phyloP scores from a whole-genome alignment of 495 filamentous ascomycete genomes.

The Xylaria sp. region DNA sequence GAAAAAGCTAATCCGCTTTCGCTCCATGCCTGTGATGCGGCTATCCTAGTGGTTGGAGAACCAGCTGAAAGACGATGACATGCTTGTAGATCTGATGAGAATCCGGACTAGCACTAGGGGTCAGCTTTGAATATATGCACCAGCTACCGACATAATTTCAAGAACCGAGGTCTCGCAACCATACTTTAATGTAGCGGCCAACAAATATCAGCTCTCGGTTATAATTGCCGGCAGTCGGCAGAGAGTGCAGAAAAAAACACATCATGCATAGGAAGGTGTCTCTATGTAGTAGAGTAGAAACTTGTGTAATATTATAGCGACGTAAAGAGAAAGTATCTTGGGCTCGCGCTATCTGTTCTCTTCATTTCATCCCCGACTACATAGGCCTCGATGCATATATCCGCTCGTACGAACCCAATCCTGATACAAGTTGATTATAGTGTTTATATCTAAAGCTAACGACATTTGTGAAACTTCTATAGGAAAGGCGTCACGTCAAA shows the following conservation, averaged over 20 bases:
- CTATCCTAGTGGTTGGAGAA: neutral
- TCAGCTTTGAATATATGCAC: neutral
- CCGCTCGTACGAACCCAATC: neutral
- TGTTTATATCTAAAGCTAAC: neutral
- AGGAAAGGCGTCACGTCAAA: too few relatives aligned
- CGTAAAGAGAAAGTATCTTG: too few relatives aligned
- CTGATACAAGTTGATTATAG: neutral
- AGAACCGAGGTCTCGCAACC: neutral
- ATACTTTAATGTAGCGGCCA: too few relatives aligned
- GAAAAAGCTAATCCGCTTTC: neutral
- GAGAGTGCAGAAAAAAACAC: too few relatives aligned
- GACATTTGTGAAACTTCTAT: too few relatives aligned
- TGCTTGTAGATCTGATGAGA: neutral
- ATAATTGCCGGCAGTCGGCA: too few relatives aligned
- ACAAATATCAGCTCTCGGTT: too few relatives aligned
- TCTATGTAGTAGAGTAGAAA: too few relatives aligned
- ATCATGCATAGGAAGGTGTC: too few relatives aligned
- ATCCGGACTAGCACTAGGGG: neutral
- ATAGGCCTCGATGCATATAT: neutral
- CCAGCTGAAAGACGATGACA: conserved; percentile 4
- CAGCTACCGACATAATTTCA: neutral
- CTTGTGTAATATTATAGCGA: too few relatives aligned
- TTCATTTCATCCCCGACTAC: neutral
- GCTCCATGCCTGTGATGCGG: neutral
- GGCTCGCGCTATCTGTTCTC: neutral